Percentiles rank a stretch among this genome's conserved stretches.
phyloP scores from a whole-genome alignment of 768 basidiomycete species.

The Boletus tylopilopsis region DNA sequence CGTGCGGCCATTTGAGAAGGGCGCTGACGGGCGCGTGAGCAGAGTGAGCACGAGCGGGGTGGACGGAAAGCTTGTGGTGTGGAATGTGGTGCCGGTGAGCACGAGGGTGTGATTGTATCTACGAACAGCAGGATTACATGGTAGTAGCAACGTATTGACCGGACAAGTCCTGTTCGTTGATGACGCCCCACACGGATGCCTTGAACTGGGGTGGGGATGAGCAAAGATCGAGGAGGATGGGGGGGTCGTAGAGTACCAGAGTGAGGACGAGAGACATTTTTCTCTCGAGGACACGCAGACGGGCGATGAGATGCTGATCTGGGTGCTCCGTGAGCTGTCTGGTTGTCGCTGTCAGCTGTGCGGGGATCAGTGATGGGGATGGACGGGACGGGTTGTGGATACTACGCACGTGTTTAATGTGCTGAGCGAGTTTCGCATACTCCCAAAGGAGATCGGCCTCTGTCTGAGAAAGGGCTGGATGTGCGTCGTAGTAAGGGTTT shows the following conservation, averaged over 20 bases:
- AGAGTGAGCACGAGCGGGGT: constrained; percentile 90
- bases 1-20: constrained; percentile 67
- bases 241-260: constrained; percentile 46
- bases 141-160: constrained; percentile 12
- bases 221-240: background rate
- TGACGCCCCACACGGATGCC: constrained; percentile 92
- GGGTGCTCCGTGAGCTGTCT: constrained; percentile 69
- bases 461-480: constrained; percentile 59
- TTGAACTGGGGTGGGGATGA: constrained; percentile 67
- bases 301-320: constrained; percentile 70
- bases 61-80: constrained; percentile 90
- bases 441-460: constrained; percentile 90
- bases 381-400: too few relatives aligned
- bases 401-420: constrained; percentile 64
- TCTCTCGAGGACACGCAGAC: constrained; percentile 78
- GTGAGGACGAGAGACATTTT: constrained; percentile 96
- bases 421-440: constrained; percentile 82
- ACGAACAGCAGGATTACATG: constrained; percentile 12
- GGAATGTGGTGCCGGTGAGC: constrained; percentile 68
- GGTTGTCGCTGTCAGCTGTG: constrained; percentile 68
- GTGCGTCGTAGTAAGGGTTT: constrained; percentile 78
- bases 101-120: constrained; percentile 35
- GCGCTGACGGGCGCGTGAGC: constrained; percentile 50
- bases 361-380: too few relatives aligned
- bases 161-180: constrained; percentile 61